These are phyloP conservation scores for Venturia nashicola DNA, from an alignment of 2,329 filamentous ascomycete genomes.

Conservation along the genomic window DNA sequence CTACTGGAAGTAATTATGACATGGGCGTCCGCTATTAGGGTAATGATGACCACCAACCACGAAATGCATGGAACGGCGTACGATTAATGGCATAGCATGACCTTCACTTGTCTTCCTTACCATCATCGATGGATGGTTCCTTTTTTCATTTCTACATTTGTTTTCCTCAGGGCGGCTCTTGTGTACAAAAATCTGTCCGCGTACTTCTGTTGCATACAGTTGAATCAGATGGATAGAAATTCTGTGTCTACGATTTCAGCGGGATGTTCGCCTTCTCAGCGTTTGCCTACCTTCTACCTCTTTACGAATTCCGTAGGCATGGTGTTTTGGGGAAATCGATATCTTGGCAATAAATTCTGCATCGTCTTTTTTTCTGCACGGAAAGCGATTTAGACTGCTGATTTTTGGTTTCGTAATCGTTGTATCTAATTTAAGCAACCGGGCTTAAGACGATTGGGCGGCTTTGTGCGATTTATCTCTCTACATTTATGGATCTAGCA, in stretches of 20 bases:
- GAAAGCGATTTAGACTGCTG: background rate
- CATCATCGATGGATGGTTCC: background rate
- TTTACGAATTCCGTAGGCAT: slow-evolving; percentile 3
- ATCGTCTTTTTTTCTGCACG: background rate
- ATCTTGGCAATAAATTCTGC: background rate
- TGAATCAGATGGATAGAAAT: background rate
- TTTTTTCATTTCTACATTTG: background rate
- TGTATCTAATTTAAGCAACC: background rate
- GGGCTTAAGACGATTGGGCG: background rate
- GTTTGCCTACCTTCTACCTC: background rate
- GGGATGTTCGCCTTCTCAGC: background rate
- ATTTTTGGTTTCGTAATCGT: background rate
- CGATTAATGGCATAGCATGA: slow-evolving; percentile 1
- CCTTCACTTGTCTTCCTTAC: background rate
- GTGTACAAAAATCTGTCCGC: background rate
- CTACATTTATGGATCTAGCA: background rate
- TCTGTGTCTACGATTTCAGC: background rate
- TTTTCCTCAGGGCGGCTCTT: background rate
- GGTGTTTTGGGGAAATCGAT: background rate
- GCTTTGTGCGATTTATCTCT: background rate
- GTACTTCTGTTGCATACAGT: background rate
- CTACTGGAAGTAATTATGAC: background rate
- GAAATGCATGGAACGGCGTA: background rate
- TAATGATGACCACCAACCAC: background rate
- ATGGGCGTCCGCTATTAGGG: background rate